Percentiles rank a stretch among this genome's conserved stretches.
Conservation (phyloP, 495 filamentous ascomycete species). For the Aspergillus panamensis region DNA sequence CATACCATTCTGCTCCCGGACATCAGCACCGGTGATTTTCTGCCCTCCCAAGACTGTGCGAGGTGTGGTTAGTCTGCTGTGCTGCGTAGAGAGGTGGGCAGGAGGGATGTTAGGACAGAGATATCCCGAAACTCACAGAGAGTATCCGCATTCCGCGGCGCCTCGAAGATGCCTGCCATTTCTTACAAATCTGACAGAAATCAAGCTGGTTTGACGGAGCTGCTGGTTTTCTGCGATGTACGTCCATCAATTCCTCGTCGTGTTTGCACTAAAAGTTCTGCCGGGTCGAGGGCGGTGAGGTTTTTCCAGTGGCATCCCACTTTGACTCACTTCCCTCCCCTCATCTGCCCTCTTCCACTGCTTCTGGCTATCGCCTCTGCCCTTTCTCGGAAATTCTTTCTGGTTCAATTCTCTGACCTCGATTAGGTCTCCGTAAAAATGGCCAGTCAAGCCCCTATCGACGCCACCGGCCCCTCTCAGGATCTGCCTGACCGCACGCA, state of each 20-base stretch:
- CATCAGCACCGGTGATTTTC: conserved; percentile 93
- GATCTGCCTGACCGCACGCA: conserved; percentile 41
- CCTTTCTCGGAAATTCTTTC: conserved; percentile 16
- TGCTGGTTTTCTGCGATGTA: conserved; percentile 19
- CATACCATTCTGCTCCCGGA: conserved; percentile 92
- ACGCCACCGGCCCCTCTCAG: conserved; percentile 30
- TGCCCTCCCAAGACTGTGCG: conserved; percentile 77
- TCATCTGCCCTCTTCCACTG: conserved; percentile 17
- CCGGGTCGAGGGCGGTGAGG: conserved; percentile 39
- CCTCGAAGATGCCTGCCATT: conserved; percentile 90
- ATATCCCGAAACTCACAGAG: conserved; percentile 55
- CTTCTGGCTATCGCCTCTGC: conserved; percentile 13
- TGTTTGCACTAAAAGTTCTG: conserved; percentile 47
- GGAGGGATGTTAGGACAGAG: not conserved
- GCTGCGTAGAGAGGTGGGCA: conserved; percentile 18
- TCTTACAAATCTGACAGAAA: conserved; percentile 28
- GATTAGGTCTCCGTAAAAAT: conserved; percentile 31
- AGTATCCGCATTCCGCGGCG: conserved; percentile 80
- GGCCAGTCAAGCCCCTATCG: conserved; percentile 39
- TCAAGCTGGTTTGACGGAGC: conserved; percentile 26
- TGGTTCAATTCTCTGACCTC: conserved; percentile 17
- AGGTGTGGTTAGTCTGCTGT: conserved; percentile 30
- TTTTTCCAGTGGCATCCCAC: conserved; percentile 41
- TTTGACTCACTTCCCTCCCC: conserved; percentile 29
- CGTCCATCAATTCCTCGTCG: conserved; percentile 12